Percentiles rank a stretch among this genome's conserved stretches.
Conservation (phyloP, 441 rosid genomes). For the Pelargonium fulgidum region DNA sequence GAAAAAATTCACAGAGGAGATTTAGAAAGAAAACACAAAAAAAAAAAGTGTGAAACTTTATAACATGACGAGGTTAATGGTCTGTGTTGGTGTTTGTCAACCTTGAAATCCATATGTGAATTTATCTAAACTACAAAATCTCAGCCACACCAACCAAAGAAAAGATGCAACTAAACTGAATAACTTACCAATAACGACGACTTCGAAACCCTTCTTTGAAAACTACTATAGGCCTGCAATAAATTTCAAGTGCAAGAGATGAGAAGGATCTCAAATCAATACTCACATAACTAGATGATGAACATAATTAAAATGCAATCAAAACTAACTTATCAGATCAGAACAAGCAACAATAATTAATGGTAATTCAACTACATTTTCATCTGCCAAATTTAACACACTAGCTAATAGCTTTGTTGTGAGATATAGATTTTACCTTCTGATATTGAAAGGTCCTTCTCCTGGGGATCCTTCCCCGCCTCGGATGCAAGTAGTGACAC, state of each 20-base stretch:
- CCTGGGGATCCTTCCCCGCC: constrained; percentile 77
- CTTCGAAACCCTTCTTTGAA: constrained; percentile 89
- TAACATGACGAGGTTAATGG: too few relatives aligned
- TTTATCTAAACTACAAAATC: too few relatives aligned
- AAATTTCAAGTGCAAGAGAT: background rate
- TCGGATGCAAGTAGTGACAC: constrained; percentile 69
- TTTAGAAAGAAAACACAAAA: too few relatives aligned
- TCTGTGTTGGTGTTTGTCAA: too few relatives aligned
- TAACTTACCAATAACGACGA: constrained; percentile 60
- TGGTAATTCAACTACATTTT: too few relatives aligned
- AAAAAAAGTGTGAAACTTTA: too few relatives aligned
- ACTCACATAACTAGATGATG: background rate
- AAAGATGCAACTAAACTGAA: background rate
- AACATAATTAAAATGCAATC: background rate
- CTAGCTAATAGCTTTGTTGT: background rate
- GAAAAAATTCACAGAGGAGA: too few relatives aligned
- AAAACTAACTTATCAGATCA: background rate
- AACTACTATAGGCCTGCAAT: constrained; percentile 66
- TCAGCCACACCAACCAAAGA: background rate
- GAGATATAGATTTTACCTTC: constrained; percentile 32
- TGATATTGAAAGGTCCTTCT: constrained; percentile 79
- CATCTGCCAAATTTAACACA: background rate
- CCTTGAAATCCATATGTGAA: too few relatives aligned
- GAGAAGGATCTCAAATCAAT: background rate
- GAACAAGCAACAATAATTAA: background rate